Base-by-base conservation (phyloP, 345 rosid genomes). In the Eutrema heterophyllum region DNA sequence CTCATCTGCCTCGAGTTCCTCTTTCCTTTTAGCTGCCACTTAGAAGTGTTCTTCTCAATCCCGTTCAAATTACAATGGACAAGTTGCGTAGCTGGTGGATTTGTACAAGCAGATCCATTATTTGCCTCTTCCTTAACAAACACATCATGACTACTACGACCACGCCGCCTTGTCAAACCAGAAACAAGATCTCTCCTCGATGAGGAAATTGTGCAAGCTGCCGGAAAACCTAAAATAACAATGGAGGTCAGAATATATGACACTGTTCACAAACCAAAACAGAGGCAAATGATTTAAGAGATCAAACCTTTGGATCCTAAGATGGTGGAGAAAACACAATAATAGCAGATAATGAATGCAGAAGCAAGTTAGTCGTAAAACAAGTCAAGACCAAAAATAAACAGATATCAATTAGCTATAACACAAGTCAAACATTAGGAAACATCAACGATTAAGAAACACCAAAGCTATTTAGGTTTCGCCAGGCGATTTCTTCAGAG, bases 11-110 rank as follows among this genome's bases (percentile, higher is more conserved):
- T 92, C 2, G 87, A 90, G 66, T 95, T 95, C 82, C 99, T 86
- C 88, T 95, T 95, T 77, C 98, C 87, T 84, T 95, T 95, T 27
- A 73, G 82, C 81, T 86, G 97, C 99, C 99, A 95, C 79, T 88
- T 84, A n/a, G 97, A 86, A 50, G 88, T 75, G 61, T 66, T 89
- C 75, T 81, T 86, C 84, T 88, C 98, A 64, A 83, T 77, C 72
- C 85, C 85, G 67, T 83, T 84, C 82, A 78, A 62, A 70, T 81
- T 74, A 70, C 49, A 73, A 71, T 63, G 57, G 48, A 58, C 64
- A 66, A 57, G 64, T 27, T 56, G 67, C 70, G 51, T 29, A 64
- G 79, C 84, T 77, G 81, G 84, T 68, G 80, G 83, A 81, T 82
- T 79, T 66, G 82, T 76, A 73, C 51, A 78, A 75, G 64, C 83